phyloP scores from a whole-genome alignment of 371 early-diverging fungal genomes.

The Circinella minor region DNA sequence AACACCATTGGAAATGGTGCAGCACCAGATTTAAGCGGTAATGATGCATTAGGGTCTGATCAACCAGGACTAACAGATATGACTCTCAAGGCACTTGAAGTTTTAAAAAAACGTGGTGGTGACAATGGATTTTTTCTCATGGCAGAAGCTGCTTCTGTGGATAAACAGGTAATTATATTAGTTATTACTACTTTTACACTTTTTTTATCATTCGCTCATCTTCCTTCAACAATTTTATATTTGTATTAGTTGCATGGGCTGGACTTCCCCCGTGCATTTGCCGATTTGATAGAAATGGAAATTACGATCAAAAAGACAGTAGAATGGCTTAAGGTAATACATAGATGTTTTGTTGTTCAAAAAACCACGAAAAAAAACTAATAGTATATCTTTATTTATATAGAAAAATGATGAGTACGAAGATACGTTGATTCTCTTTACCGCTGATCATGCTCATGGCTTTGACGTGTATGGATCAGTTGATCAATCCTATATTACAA shows the following conservation, averaged over 20 bases:
- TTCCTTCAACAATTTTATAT: too few species aligned
- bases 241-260: slow-evolving; percentile 55
- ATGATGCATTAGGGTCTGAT: slow-evolving; percentile 52
- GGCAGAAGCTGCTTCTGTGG: slow-evolving; percentile 78
- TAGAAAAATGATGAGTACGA: slow-evolving; percentile 54
- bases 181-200: too few species aligned
- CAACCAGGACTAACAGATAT: slow-evolving; percentile 75
- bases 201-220: too few species aligned
- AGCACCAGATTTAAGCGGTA: slow-evolving; percentile 54
- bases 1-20: slow-evolving; percentile 54
- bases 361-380: too few species aligned
- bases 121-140: slow-evolving; percentile 75
- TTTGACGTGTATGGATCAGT: slow-evolving; percentile 79
- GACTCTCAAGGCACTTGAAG: slow-evolving; percentile 68
- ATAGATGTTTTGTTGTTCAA: too few species aligned
- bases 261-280: slow-evolving; percentile 74
- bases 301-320: slow-evolving; percentile 66
- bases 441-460: slow-evolving; percentile 76
- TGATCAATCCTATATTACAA: slow-evolving; percentile 43
- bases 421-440: slow-evolving; percentile 71
- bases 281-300: slow-evolving; percentile 76
- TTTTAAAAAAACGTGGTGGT: slow-evolving; percentile 66
- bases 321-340: slow-evolving; percentile 57
- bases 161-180: slow-evolving; percentile 43
- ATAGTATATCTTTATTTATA: not conserved